Evolutionary conservation across 176 grass and related monocot species (phyloP).

Genomic region (Triticum monococcum): DNA sequence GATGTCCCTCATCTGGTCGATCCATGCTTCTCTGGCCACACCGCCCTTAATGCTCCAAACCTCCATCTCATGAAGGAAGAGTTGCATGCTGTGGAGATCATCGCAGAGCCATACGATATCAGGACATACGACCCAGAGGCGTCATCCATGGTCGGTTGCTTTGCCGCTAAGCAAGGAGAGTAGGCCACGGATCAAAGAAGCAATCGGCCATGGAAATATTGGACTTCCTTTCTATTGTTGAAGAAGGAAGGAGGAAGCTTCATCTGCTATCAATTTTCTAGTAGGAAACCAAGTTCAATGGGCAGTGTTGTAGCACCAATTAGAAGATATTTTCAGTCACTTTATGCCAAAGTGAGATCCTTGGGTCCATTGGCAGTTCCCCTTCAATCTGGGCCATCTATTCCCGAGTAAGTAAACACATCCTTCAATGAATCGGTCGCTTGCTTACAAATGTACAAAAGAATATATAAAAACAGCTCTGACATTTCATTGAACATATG

Average conservation of each 20-base stretch:
- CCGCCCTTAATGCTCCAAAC: neutral
- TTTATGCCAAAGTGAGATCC: neutral
- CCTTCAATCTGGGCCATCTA: neutral
- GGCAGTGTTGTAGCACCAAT: neutral
- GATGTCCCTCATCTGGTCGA: slow-evolving; percentile 22
- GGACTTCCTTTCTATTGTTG: neutral
- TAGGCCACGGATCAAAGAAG: slow-evolving; percentile 29
- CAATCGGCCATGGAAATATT: slow-evolving; percentile 21
- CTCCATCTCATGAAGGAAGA: slow-evolving; percentile 29
- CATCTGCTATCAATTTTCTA: too few relatives aligned
- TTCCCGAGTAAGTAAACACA: neutral
- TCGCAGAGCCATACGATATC: slow-evolving; percentile 29
- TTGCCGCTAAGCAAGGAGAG: slow-evolving; percentile 1
- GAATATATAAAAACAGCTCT: too few relatives aligned
- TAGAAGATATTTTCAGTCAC: neutral
- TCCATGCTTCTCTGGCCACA: slow-evolving; percentile 21
- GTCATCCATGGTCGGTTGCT: neutral
- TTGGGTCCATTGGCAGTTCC: neutral
- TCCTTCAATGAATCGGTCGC: too few relatives aligned
- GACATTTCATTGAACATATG: too few relatives aligned
- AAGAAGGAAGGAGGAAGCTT: neutral
- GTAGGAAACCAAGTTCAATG: neutral
- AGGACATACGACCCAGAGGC: neutral
- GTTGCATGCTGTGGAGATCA: slow-evolving; percentile 31
- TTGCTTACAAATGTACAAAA: too few relatives aligned